Base-by-base conservation (phyloP, 441 rosid genomes). In the Oxalis stricta region DNA sequence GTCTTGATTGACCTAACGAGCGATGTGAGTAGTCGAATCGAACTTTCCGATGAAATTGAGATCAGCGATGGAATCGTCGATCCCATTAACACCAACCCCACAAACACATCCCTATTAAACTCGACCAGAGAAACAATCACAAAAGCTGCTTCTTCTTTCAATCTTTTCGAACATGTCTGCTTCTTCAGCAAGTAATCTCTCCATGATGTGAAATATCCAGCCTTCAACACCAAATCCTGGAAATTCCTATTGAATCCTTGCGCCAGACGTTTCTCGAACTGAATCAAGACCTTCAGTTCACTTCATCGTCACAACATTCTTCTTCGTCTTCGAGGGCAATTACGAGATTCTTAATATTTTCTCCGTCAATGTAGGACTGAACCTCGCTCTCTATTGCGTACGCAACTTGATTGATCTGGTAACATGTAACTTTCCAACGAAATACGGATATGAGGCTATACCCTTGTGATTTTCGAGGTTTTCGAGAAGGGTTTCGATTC, bases 21-120 rank as follows among this genome's bases (percentile, higher is more conserved):
- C 2, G 67, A 68, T 7, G 50, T 49, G 0, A 75, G 60, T 5
- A 68, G 69, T 46, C 39, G 31, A 33, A 72, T 61, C 6, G 78
- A 70, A 40, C 56, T 24, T 21, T 33, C 40, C 8, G 77, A 62
- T 15, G 65, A 59, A 50, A 65, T 61, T 7, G 77, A 63, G 24
- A 70, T 53, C 21, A 75, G 23, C 5, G 73, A 63, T 11, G 55
- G 54, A 38, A 70, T 38, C 0, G 59, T 65, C 18, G 63, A 58
- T 22, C 80, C 79, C 87, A 75, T 75, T 14, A 75, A 42, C 52
- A 78, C 73, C 48, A 75, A 28, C 10, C 82, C 80, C 17, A 72
- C 82, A 43, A 72, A 78, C 33, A 78, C 80, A 38, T 78, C 60
- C 41, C 64, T 59, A 24, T 79, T 79, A 53, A 79, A 79, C 31